These are phyloP conservation scores for Geranium rotundifolium DNA, from an alignment of 345 rosid genomes.

Conservation along the genomic window DNA sequence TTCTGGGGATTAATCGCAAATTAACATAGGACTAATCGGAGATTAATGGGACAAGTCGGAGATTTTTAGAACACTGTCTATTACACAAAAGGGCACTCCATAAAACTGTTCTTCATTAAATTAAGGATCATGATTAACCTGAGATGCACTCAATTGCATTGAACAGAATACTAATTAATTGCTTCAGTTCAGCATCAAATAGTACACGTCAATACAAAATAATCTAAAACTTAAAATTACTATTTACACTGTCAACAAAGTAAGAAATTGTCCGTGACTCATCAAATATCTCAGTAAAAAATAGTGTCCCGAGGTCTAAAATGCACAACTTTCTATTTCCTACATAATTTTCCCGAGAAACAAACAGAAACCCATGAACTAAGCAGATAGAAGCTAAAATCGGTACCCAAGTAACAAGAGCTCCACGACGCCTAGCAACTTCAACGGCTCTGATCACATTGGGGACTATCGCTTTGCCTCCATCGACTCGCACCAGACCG, in stretches of 20 bases:
- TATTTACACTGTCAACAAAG: background rate
- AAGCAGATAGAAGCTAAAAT: background rate
- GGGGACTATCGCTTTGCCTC: conserved; percentile 57
- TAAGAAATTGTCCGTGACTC: background rate
- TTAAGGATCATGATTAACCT: background rate
- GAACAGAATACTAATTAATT: too few relatives aligned
- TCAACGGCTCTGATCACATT: conserved; percentile 59
- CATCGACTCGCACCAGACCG: conserved; percentile 38
- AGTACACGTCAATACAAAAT: too few relatives aligned
- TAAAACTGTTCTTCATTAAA: background rate
- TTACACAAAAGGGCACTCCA: background rate
- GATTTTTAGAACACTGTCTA: too few relatives aligned
- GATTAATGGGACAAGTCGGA: too few relatives aligned
- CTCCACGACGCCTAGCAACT: conserved; percentile 61
- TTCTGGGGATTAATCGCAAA: too few relatives aligned
- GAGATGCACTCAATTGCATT: background rate
- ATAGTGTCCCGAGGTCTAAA: background rate
- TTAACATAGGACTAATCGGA: too few relatives aligned
- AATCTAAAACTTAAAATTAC: background rate
- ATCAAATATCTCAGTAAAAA: background rate
- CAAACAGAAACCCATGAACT: conserved; percentile 4
- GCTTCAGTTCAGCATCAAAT: too few relatives aligned
- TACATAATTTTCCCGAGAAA: conserved; percentile 2
- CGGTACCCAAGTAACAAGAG: conserved; percentile 69
- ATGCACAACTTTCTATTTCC: background rate